phyloP scores from a whole-genome alignment of 2,329 filamentous ascomycete genomes.

The Lasiodiplodia sp. region DNA sequence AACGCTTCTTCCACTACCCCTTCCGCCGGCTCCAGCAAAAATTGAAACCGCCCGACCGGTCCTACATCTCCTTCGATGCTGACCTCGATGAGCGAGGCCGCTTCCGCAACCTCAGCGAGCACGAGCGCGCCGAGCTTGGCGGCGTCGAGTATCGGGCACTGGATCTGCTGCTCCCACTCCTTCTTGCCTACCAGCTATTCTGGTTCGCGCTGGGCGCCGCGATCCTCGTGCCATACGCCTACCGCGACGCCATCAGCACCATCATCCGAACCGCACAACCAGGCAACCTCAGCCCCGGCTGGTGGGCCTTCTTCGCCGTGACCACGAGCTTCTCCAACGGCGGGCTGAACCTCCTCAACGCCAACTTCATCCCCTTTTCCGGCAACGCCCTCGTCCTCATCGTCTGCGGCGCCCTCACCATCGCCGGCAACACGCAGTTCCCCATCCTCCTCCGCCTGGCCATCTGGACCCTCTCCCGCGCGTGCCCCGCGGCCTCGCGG shows the following conservation, averaged over 20 bases:
- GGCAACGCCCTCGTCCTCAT: conserved; percentile 51
- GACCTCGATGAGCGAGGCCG: conserved; percentile 41
- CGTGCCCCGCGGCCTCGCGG: conserved; percentile 30
- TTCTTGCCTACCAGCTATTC: conserved; percentile 39
- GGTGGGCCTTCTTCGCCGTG: conserved; percentile 41
- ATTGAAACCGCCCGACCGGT: conserved; percentile 37
- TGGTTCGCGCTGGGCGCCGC: conserved; percentile 36
- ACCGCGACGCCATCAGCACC: conserved; percentile 19
- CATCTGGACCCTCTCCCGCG: conserved; percentile 60
- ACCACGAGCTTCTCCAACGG: conserved; percentile 40
- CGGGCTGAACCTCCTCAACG: conserved; percentile 42
- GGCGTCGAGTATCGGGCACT: conserved; percentile 53
- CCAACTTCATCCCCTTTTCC: conserved; percentile 50
- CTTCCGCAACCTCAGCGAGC: conserved; percentile 47
- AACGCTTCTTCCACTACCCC: conserved; percentile 36
- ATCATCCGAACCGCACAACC: conserved; percentile 32
- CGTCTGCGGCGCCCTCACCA: conserved; percentile 63
- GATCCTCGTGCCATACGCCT: conserved; percentile 34
- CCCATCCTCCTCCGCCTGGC: conserved; percentile 68
- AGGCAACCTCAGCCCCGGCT: conserved; percentile 41
- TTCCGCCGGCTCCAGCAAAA: conserved; percentile 36
- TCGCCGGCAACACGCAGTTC: conserved; percentile 72
- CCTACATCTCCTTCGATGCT: conserved; percentile 44
- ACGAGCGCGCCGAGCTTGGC: conserved; percentile 51
- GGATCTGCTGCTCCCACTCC: conserved; percentile 30